Evolutionary conservation across 2,329 filamentous ascomycete genomes (phyloP), one percentile per base, ranked within the genome.

Genomic region (Pseudogymnoascus pannorum): DNA sequence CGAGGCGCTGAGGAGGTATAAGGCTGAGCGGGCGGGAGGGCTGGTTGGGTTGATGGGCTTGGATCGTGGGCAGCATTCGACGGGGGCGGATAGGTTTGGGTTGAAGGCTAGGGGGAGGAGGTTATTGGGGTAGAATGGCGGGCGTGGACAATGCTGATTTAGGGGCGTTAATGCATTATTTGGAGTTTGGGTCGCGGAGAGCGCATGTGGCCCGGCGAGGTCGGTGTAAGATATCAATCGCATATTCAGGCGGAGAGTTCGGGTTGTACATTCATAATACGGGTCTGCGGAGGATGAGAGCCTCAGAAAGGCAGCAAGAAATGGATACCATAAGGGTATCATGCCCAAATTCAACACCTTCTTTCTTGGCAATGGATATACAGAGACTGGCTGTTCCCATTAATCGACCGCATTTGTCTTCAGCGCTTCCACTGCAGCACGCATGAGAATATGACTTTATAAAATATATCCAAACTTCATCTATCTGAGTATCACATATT

Each of bases 1-100:
- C 18, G 89, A 92, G 72, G 88, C 89, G 4, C 78, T 88, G 71
- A 78, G 88, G 61, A 79, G 88, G 57, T 89, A 90, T 72, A 87
- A 83, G 70, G 72, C 80, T 48, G 77, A 82, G 22, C 77, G 82
- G 3, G 87, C 87, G 68, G 85, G 86, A 33, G 84, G 85, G 0
- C 54, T 68, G 79, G 66, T 85, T 3, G 85, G 85, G 3, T 79
- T 83, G 66, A 76, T 86, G 65, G 77, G 81, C 66, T 71, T 85
- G 12, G 87, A 83, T 82, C 82, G 87, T 66, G 75, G 78, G 16
- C 85, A 87, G 69, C 81, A 84, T 61, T 75, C 76, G 38, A 84
- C 78, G 61, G 85, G 85, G 0, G 78, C 81, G 0, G 84, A 87
- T 67, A 76, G 85, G 31, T 87, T 87, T 64, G 71, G 64, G 1